Percentiles rank a stretch among this genome's conserved stretches.
phyloP scores from a whole-genome alignment of 2,329 filamentous ascomycete species.

The Microdochium bolleyi region DNA sequence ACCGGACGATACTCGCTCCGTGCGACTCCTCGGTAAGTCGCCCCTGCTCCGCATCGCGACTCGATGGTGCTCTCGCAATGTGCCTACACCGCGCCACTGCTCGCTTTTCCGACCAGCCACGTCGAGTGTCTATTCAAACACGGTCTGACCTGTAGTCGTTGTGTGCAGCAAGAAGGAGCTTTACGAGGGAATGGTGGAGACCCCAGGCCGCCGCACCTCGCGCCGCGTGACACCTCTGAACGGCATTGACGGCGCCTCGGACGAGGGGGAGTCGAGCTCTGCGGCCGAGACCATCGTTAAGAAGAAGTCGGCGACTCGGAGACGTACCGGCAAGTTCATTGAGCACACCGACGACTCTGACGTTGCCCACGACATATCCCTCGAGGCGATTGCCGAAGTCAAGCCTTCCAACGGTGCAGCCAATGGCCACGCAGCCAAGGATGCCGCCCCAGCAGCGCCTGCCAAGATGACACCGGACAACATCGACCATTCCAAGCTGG shows the following conservation, averaged over 20 bases:
- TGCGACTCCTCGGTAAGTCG: conserved; percentile 11
- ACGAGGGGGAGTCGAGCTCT: conserved; percentile 41
- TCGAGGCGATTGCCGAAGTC: conserved; percentile 7
- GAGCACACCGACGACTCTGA: conserved; percentile 41
- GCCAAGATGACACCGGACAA: conserved; percentile 1
- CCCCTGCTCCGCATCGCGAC: too few species aligned
- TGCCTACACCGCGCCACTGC: too few species aligned
- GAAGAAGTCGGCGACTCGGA: conserved; percentile 31
- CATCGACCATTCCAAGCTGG: conserved; percentile 16
- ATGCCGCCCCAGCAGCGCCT: neutral
- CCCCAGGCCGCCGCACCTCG: conserved; percentile 37
- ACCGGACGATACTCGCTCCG: conserved; percentile 16
- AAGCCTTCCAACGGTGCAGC: conserved; percentile 22
- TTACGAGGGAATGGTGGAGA: conserved; percentile 54
- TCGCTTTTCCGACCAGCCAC: too few species aligned
- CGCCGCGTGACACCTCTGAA: conserved; percentile 43
- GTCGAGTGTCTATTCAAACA: too few species aligned
- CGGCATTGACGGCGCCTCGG: conserved; percentile 31
- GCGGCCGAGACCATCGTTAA: conserved; percentile 32
- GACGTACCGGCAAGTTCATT: conserved; percentile 38
- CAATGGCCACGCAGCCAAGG: conserved; percentile 13
- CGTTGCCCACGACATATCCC: conserved; percentile 5
- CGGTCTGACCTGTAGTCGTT: neutral
- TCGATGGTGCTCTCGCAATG: too few species aligned
- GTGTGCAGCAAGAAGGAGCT: conserved; percentile 48